Conservation (phyloP, 495 filamentous ascomycete species). For the Daldinia decipiens region DNA sequence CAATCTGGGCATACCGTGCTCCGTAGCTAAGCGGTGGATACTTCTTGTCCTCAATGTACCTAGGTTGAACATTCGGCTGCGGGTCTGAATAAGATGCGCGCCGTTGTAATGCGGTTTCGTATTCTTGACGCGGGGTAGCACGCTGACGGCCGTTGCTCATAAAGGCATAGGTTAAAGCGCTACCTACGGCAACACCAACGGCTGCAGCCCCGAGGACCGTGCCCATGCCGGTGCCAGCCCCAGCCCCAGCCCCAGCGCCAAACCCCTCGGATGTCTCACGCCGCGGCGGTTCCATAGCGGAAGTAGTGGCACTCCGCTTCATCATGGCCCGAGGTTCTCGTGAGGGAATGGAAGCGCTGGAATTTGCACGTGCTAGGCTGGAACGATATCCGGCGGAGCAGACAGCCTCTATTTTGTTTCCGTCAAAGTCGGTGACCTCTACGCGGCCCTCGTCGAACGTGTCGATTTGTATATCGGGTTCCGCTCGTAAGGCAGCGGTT, state of each 20-base stretch:
- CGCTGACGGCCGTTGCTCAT: conserved; percentile 64
- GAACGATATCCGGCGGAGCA: conserved; percentile 39
- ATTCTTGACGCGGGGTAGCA: conserved; percentile 52
- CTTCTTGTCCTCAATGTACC: conserved; percentile 50
- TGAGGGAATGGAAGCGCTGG: conserved; percentile 38
- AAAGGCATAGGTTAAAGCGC: conserved; percentile 78
- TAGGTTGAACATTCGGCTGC: conserved; percentile 44
- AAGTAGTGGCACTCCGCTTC: conserved; percentile 52
- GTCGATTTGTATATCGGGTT: conserved; percentile 25
- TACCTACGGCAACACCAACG: conserved; percentile 79
- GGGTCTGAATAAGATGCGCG: conserved; percentile 54
- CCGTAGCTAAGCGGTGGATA: conserved; percentile 51
- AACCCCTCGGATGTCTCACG: conserved; percentile 49
- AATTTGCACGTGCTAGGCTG: conserved; percentile 46
- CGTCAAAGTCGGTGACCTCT: conserved; percentile 59
- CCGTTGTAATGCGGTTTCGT: conserved; percentile 48
- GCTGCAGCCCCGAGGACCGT: conserved; percentile 73
- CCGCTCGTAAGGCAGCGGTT: conserved; percentile 28
- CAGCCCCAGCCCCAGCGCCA: conserved; percentile 45
- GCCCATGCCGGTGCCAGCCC: conserved; percentile 57
- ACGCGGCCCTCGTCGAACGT: conserved; percentile 47
- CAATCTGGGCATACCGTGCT: conserved; percentile 50
- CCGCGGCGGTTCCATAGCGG: conserved; percentile 46
- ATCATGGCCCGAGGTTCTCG: conserved; percentile 44
- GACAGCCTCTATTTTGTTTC: conserved; percentile 61